Conservation (phyloP, 73 alveolate genomes). For the Durusdinium trenchii region DNA sequence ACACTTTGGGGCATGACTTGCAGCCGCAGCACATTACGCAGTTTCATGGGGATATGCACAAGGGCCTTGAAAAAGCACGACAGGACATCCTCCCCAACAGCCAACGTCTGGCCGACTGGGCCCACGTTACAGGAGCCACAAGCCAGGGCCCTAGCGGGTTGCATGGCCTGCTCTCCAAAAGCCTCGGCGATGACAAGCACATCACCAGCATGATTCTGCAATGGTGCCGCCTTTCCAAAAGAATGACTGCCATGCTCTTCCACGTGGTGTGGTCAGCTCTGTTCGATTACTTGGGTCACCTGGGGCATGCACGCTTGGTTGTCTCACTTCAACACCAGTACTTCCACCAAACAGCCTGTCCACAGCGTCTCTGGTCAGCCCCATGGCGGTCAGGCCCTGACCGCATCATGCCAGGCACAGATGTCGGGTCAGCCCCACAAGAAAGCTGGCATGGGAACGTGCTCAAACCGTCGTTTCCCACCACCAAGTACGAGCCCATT, state of each 20-base stretch:
- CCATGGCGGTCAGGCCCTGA: conserved; percentile 37
- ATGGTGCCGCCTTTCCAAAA: conserved; percentile 18
- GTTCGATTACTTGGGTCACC: background rate
- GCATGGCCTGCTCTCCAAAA: background rate
- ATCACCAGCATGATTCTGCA: background rate
- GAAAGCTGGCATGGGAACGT: background rate
- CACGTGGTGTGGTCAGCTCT: background rate
- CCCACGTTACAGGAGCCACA: background rate
- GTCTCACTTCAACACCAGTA: background rate
- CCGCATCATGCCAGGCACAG: conserved; percentile 49
- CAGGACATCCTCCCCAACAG: background rate
- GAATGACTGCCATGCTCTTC: background rate
- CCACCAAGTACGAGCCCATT: background rate
- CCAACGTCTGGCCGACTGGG: background rate
- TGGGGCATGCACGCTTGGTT: background rate
- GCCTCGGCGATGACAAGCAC: background rate
- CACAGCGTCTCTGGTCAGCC: background rate
- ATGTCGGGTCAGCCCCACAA: background rate
- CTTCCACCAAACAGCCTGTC: background rate
- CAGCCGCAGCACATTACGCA: too few species aligned
- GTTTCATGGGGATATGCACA: conserved; percentile 17
- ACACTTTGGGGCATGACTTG: too few species aligned
- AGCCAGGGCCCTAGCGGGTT: conserved; percentile 19
- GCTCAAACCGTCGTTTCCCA: background rate
- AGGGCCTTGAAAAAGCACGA: conserved; percentile 14